phyloP scores from a whole-genome alignment of 495 filamentous ascomycete genomes.

The Hypomontagnella submonticulosa region DNA sequence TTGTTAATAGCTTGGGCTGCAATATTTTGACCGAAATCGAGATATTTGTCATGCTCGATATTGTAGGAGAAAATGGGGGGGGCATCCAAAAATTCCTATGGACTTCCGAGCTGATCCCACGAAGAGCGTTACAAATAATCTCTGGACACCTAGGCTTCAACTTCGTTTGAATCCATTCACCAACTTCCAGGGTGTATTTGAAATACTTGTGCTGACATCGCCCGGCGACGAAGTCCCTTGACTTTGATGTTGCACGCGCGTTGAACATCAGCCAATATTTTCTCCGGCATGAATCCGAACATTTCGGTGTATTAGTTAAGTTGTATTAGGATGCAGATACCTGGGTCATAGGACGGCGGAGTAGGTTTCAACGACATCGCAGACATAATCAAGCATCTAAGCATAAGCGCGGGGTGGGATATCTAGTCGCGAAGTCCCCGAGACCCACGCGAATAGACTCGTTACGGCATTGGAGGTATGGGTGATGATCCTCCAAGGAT shows the following conservation, averaged over 20 bases:
- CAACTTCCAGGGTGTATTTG: slow-evolving; percentile 14
- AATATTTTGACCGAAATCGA: slow-evolving; percentile 6
- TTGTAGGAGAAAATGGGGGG: too few species aligned
- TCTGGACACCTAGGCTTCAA: background rate
- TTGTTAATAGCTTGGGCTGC: slow-evolving; percentile 46
- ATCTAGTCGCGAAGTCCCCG: background rate
- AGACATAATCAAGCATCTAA: too few species aligned
- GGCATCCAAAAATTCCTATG: background rate
- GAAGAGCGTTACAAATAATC: background rate
- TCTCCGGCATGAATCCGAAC: too few species aligned
- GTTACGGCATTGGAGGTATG: background rate
- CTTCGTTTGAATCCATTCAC: background rate
- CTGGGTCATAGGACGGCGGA: too few species aligned
- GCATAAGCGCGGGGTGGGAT: too few species aligned
- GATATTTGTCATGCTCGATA: background rate
- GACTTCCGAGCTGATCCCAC: background rate
- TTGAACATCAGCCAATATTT: background rate
- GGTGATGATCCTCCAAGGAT: slow-evolving; percentile 17
- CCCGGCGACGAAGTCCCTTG: background rate
- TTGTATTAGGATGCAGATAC: too few species aligned
- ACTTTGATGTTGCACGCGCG: slow-evolving; percentile 8
- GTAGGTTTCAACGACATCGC: too few species aligned
- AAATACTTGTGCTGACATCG: slow-evolving; percentile 3
- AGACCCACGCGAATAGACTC: slow-evolving; percentile 13
- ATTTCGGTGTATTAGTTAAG: too few species aligned